These are phyloP conservation scores for Vickermania ingenoplastis DNA, from an alignment of 208 protist species.

Conservation along the genomic window DNA sequence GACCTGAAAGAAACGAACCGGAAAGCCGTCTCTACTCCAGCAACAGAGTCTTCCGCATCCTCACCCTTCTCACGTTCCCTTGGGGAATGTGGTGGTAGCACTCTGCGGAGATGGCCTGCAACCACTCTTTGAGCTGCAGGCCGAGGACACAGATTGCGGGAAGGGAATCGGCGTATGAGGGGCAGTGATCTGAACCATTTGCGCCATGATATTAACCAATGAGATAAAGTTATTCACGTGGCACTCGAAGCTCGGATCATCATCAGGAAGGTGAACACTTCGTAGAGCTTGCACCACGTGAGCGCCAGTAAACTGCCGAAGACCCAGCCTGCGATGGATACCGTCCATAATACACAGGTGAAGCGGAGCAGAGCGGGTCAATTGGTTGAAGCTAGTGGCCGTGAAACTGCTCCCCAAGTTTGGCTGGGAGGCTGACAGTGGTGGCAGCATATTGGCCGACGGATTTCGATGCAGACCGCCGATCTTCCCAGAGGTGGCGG, in stretches of 20 bases:
- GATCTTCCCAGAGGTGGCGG: not conserved
- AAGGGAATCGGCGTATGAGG: not conserved
- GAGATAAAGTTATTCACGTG: constrained; percentile 4
- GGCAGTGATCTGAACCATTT: not conserved
- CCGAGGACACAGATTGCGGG: not conserved
- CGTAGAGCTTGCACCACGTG: not conserved
- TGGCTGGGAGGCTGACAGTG: not conserved
- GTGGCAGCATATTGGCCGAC: not conserved
- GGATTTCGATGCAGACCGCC: not conserved
- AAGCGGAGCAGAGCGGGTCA: constrained; percentile 2
- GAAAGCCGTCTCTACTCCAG: too few relatives aligned
- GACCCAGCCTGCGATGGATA: not conserved
- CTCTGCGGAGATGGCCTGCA: not conserved
- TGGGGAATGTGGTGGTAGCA: not conserved
- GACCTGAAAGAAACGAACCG: too few relatives aligned
- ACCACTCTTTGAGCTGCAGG: not conserved
- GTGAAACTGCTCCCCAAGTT: not conserved
- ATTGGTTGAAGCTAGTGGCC: not conserved
- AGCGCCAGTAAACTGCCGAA: not conserved
- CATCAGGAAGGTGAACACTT: constrained; percentile 2
- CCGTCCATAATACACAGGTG: not conserved
- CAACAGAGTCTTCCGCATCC: too few relatives aligned
- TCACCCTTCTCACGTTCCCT: too few relatives aligned
- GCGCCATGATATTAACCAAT: not conserved
- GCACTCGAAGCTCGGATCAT: not conserved